phyloP scores from a whole-genome alignment of 192 early-diverging fungal species.

The Geosiphon pyriformis region DNA sequence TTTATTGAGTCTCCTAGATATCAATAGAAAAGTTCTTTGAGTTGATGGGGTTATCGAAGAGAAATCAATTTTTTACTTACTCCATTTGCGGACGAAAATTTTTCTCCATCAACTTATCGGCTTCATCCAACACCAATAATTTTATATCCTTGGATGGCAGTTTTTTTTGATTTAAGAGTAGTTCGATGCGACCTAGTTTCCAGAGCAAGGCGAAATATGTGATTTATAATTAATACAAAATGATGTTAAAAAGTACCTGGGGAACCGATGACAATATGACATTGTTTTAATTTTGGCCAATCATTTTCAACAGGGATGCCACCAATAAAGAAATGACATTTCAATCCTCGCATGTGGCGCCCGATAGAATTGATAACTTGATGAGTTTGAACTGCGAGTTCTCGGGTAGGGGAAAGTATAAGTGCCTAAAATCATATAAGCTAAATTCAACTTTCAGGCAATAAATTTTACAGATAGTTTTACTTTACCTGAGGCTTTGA shows the following conservation, averaged over 20 bases:
- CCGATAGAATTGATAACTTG: constrained; percentile 45
- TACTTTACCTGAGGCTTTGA: constrained; percentile 26
- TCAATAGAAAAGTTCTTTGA: not conserved
- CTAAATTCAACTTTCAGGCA: not conserved
- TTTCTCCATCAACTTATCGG: constrained; percentile 56
- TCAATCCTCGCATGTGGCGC: constrained; percentile 17
- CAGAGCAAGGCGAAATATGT: not conserved
- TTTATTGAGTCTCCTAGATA: constrained; percentile 32
- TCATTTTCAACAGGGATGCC: constrained; percentile 45
- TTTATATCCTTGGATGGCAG: constrained; percentile 36
- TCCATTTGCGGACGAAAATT: constrained; percentile 38
- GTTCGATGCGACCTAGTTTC: constrained; percentile 36
- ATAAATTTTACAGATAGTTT: constrained; percentile 20
- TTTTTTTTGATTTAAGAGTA: constrained; percentile 35
- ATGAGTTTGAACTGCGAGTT: constrained; percentile 57
- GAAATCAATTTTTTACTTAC: constrained; percentile 13
- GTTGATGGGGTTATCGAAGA: not conserved
- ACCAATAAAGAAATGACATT: constrained; percentile 50
- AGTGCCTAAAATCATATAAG: constrained; percentile 26
- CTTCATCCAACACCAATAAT: constrained; percentile 54
- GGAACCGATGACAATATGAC: constrained; percentile 52
- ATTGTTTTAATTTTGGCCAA: constrained; percentile 34
- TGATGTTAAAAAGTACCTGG: constrained; percentile 28
- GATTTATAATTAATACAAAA: not conserved
- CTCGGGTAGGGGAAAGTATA: constrained; percentile 57